These are phyloP conservation scores for Ophiognomonia clavigignenti-juglandacearum DNA, from an alignment of 2,329 filamentous ascomycete species.

Conservation along the genomic window DNA sequence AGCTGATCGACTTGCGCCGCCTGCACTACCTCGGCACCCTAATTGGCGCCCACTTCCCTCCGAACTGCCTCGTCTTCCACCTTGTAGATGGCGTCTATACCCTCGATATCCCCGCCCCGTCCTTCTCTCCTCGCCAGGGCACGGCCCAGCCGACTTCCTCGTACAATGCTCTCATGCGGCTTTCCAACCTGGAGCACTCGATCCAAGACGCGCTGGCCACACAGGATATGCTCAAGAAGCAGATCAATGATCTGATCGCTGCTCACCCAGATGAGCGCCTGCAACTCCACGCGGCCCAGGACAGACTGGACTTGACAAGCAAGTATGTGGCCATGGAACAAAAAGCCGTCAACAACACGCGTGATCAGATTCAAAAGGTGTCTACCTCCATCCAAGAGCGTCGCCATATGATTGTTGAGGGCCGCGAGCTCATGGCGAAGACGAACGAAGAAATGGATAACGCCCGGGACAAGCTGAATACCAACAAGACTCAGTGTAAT, in stretches of 20 bases:
- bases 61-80: constrained; percentile 81
- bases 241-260: constrained; percentile 63
- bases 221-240: constrained; percentile 65
- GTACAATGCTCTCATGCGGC: constrained; percentile 81
- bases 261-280: constrained; percentile 31
- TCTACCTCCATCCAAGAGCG: constrained; percentile 60
- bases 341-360: constrained; percentile 58
- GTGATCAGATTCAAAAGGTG: constrained; percentile 63
- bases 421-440: constrained; percentile 53
- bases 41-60: constrained; percentile 65
- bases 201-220: constrained; percentile 85
- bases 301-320: constrained; percentile 41
- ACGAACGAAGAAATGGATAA: constrained; percentile 58
- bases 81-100: constrained; percentile 84
- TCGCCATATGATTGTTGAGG: constrained; percentile 61
- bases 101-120: constrained; percentile 57
- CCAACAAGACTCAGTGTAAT: constrained; percentile 50
- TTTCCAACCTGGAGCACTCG: constrained; percentile 84
- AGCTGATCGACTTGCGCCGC: constrained; percentile 64
- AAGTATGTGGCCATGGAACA: constrained; percentile 59
- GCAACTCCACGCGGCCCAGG: constrained; percentile 42
- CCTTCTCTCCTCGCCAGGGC: constrained; percentile 48
- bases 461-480: constrained; percentile 53
- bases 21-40: constrained; percentile 77
- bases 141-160: constrained; percentile 62